phyloP scores from a whole-genome alignment of 768 basidiomycete genomes.

The Hydnomerulius pinastri region DNA sequence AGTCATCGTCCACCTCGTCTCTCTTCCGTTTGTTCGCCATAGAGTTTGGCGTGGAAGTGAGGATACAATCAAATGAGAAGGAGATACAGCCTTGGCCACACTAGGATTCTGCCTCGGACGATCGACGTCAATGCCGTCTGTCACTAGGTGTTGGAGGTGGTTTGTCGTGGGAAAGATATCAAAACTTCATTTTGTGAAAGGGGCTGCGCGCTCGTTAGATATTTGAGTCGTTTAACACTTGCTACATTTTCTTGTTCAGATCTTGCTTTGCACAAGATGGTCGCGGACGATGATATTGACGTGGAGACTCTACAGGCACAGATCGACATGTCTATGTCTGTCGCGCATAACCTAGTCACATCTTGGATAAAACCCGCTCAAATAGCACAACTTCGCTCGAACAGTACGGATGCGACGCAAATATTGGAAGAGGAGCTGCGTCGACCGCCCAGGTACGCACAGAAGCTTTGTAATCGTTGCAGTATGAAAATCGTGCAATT shows the following conservation, averaged over 20 bases:
- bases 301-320: constrained; percentile 75
- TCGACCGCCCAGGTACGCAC: constrained; percentile 63
- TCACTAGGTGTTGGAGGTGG: too few species aligned
- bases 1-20: constrained; percentile 51
- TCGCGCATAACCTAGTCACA: constrained; percentile 69
- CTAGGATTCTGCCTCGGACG: too few species aligned
- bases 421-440: constrained; percentile 70
- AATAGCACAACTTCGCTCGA: constrained; percentile 38
- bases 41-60: background rate
- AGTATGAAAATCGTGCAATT: constrained; percentile 8
- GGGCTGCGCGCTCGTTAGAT: background rate
- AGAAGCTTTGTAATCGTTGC: background rate
- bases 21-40: constrained; percentile 57
- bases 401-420: constrained; percentile 39
- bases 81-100: background rate
- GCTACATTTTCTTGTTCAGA: constrained; percentile 19
- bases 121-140: too few species aligned
- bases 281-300: constrained; percentile 60
- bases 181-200: too few species aligned
- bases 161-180: constrained; percentile 34
- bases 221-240: too few species aligned
- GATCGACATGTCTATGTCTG: constrained; percentile 78
- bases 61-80: background rate
- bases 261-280: constrained; percentile 19
- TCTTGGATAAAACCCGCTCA: constrained; percentile 71